Conservation (phyloP, 495 filamentous ascomycete species). For the Filosporella fistucella region DNA sequence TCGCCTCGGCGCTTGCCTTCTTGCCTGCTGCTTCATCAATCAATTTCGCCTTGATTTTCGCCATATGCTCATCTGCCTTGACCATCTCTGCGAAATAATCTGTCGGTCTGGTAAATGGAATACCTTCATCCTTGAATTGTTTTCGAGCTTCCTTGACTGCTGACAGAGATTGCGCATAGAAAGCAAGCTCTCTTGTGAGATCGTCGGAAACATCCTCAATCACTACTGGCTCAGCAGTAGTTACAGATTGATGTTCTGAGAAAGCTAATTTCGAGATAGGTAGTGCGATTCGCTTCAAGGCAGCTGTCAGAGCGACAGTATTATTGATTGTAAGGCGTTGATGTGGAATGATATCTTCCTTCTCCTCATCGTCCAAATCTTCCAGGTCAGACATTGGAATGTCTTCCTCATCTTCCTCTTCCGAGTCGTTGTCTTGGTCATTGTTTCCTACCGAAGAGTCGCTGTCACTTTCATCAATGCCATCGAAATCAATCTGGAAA, state of each 20-base stretch:
- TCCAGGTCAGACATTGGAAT: slow-evolving; percentile 82
- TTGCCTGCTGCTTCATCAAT: slow-evolving; percentile 86
- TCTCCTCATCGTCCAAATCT: slow-evolving; percentile 72
- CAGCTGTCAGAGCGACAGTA: slow-evolving; percentile 71
- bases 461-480: slow-evolving; percentile 30
- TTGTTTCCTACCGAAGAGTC: slow-evolving; percentile 29
- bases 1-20: slow-evolving; percentile 88
- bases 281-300: slow-evolving; percentile 72
- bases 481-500: slow-evolving; percentile 30
- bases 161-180: slow-evolving; percentile 86
- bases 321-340: slow-evolving; percentile 98
- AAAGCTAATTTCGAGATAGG: slow-evolving; percentile 49
- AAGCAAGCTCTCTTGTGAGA: slow-evolving; percentile 82
- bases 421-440: slow-evolving; percentile 21
- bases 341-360: slow-evolving; percentile 79
- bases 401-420: slow-evolving; percentile 60
- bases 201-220: slow-evolving; percentile 79
- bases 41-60: slow-evolving; percentile 88
- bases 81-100: slow-evolving; percentile 99
- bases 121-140: slow-evolving; percentile 72
- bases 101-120: slow-evolving; percentile 78
- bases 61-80: slow-evolving; percentile 98
- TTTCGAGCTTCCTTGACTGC: slow-evolving; percentile 67
- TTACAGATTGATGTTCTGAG: slow-evolving; percentile 53
- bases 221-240: slow-evolving; percentile 36